A percentile compares a stretch with the other conserved stretches of the same genome.
Conservation (phyloP, 2,329 filamentous ascomycete genomes). For the Myotisia sp. region DNA sequence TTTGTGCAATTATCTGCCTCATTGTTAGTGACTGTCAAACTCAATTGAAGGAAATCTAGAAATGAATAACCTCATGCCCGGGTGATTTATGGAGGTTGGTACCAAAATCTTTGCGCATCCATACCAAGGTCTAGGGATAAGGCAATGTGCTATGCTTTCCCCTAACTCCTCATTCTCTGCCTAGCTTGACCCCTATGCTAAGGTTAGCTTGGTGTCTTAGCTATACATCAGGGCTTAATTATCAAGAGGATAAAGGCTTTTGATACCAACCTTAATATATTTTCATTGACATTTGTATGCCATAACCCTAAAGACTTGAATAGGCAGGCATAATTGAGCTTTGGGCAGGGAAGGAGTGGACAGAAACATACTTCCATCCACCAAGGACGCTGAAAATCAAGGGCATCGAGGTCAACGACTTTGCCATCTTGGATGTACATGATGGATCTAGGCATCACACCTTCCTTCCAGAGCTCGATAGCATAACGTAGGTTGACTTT, state of each 20-base stretch:
- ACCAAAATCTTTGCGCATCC: no score
- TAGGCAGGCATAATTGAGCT: background rate
- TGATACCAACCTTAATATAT: no score
- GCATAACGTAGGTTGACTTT: constrained; percentile 8
- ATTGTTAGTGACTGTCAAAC: background rate
- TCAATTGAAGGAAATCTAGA: no score
- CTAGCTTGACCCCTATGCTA: background rate
- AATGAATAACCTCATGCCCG: no score
- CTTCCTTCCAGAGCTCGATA: constrained; percentile 8
- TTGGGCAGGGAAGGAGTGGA: background rate
- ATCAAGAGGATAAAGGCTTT: no score
- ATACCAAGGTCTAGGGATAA: no score
- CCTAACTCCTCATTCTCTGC: no score
- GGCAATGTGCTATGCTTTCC: no score
- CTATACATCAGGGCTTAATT: no score
- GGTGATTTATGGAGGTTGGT: no score
- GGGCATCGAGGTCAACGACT: constrained; percentile 2
- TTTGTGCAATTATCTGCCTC: background rate
- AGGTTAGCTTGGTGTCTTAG: background rate
- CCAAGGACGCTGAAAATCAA: constrained; percentile 4
- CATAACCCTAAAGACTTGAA: background rate
- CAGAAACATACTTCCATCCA: constrained; percentile 8
- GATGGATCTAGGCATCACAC: constrained; percentile 1
- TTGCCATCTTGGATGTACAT: constrained; percentile 5
- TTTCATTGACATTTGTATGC: background rate